Evolutionary conservation across 2,329 filamentous ascomycete genomes (phyloP), one percentile per base, ranked within the genome.

Genomic region (Lachnellula hyalina): DNA sequence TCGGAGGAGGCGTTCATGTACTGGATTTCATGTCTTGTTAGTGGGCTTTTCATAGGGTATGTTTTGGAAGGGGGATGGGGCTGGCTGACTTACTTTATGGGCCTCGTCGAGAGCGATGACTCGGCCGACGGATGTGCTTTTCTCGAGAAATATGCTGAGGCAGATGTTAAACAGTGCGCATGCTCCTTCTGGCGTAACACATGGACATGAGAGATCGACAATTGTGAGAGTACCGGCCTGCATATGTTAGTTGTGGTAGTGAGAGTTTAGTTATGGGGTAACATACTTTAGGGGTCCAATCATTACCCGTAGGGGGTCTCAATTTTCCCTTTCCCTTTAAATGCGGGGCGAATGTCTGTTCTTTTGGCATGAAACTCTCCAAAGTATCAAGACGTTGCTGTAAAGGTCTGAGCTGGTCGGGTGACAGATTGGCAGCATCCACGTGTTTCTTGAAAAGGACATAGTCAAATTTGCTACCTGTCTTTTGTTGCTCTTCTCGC

Each of bases 21-120:
- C 71, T 80, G 52, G 5, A 35, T 61, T 47, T 34, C 1, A 55
- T 14, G 4, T 17, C 17, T 2, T 35, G 12, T 46, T 12, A 47
- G 25, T 21, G 2, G 14, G 12, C 12, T 15, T 17, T n/a, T 17
- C 14, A n/a, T 6, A 40, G 2, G 2, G 9, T 0, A 44, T 21
- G 17, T 21, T 17, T n/a, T n/a, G 15, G n/a, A 11, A 23, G 15
- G 21, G 4, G 9, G 28, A 14, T 38, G 32, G 32, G 15, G 28
- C 8, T 19, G 7, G 38, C 21, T 32, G 8, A 47, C 61, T 49
- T 68, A 81, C 79, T 63, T 91, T 91, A 66, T 94, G 89, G 0
- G 89, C 89, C 66, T 93, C 87, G 58, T 93, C 88, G 0, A 92
- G 73, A 0, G 86, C 86, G 14, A 92, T 71, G 38, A 91, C 74